phyloP scores from a whole-genome alignment of 179 eudicot genomes.

The Heliamphora ciliata region DNA sequence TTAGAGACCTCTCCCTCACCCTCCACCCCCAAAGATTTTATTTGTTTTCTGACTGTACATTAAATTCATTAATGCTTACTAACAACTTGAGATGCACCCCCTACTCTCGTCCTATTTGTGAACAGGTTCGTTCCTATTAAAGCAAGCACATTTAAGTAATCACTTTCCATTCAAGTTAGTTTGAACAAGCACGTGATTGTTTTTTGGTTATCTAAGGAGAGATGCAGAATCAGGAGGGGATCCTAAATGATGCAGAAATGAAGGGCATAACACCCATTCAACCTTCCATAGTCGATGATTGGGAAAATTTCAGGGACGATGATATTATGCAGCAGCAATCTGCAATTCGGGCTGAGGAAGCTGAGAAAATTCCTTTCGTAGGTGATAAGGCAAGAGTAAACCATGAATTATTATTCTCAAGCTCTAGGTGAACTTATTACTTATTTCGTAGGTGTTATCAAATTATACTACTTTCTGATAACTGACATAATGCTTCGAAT shows the following conservation, averaged over 20 bases:
- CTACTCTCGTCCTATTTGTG: not conserved
- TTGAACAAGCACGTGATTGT: not conserved
- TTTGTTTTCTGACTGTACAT: not conserved
- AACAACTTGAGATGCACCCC: not conserved
- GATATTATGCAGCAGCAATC: slow-evolving; percentile 80
- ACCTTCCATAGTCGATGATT: slow-evolving; percentile 32
- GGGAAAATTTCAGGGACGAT: slow-evolving; percentile 59
- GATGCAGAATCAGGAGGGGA: slow-evolving; percentile 42
- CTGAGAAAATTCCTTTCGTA: slow-evolving; percentile 54
- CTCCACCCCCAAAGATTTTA: not conserved
- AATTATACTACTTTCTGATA: no score
- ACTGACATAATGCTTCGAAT: no score
- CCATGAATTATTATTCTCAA: not conserved
- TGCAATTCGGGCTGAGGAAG: slow-evolving; percentile 59
- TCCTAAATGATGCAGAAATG: slow-evolving; percentile 22
- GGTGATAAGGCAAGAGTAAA: slow-evolving; percentile 61
- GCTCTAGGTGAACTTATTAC: not conserved
- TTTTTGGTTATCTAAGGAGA: slow-evolving; percentile 10
- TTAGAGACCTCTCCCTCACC: not conserved
- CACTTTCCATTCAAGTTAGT: not conserved
- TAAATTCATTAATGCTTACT: not conserved
- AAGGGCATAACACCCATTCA: slow-evolving; percentile 22
- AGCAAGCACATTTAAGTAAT: not conserved
- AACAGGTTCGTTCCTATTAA: not conserved
- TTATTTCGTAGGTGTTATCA: not conserved